Evolutionary conservation across 495 filamentous ascomycete genomes (phyloP).

Genomic region (Aspergillus haitiensis): DNA sequence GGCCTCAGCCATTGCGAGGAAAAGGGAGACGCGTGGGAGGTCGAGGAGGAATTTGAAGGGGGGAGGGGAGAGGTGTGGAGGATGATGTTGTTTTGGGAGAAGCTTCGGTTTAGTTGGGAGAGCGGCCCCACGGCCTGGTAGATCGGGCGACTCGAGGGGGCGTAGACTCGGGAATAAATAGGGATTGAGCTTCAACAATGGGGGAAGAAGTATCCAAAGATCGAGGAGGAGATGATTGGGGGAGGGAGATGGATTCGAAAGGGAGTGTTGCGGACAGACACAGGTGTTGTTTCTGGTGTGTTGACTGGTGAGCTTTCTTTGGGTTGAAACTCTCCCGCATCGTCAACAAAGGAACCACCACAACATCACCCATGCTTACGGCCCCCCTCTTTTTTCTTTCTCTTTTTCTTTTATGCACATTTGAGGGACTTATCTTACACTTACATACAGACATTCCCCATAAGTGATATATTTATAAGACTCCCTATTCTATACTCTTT

Average conservation of each 20-base stretch:
- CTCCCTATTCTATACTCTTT: too few relatives aligned
- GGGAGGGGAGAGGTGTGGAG: slow-evolving; percentile 12
- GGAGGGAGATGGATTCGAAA: neutral
- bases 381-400: too few relatives aligned
- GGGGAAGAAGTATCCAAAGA: neutral
- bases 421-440: too few relatives aligned
- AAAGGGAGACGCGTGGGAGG: slow-evolving; percentile 25
- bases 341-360: slow-evolving; percentile 36
- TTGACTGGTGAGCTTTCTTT: slow-evolving; percentile 1
- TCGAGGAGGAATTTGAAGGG: slow-evolving; percentile 14
- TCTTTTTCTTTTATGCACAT: too few relatives aligned
- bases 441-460: too few relatives aligned
- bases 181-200: neutral
- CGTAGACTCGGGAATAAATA: slow-evolving; percentile 18
- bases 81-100: slow-evolving; percentile 23
- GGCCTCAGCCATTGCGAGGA: slow-evolving; percentile 67
- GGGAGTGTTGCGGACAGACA: slow-evolving; percentile 18
- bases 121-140: slow-evolving; percentile 40
- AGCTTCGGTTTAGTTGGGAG: slow-evolving; percentile 27
- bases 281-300: slow-evolving; percentile 13
- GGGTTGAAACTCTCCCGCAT: slow-evolving; percentile 17
- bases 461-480: too few relatives aligned
- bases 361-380: too few relatives aligned
- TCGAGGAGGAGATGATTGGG: slow-evolving; percentile 1
- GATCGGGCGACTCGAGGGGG: neutral